Base-by-base conservation (phyloP, 192 early-diverging fungal species). In the Podochytrium sp. region DNA sequence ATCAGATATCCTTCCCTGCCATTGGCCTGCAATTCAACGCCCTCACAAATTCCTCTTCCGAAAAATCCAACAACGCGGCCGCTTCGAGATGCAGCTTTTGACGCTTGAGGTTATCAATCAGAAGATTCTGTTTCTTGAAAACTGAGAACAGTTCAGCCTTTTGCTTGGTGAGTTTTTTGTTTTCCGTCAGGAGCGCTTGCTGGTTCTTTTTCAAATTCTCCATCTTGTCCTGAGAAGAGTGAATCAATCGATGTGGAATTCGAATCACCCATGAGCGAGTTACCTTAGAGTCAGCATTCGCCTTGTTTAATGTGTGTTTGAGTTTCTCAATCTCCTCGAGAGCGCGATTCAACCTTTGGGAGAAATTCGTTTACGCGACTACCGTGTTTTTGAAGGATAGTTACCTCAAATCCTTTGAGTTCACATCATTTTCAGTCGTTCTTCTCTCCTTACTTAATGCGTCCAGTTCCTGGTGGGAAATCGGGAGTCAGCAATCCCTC, bases 51-150 rank as follows among this genome's bases (percentile, higher is more conserved):
- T 68, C 59, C 10, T 60, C 60, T 35, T 65, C 70, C 12, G 39
- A 55, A 51, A 74, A 50, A 38, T 65, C 72, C 14, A 47, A 47
- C 27, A 62, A 35, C 35, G 57, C 53, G 14, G 69, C 69, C 23
- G 62, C 43, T 43, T 76, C 65, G 34, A 56, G 34, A 55, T 65
- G 1, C 30, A 85, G 84, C 77, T 88, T 88, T 66, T 87, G 87
- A 49, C 80, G 73, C 52, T 86, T 85, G 2, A 88, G 41, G 18
- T 88, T 80, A 37, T 86, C 82, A 39, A 86, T 76, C 65, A 88
- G 59, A 55, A 79, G 61, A 38, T 67, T 66, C 60, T 88, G 87
- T 52, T 88, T 88, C 65, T 83, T 85, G 70, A 88, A 86, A 18
- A 78, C 83, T 16, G 51, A 27, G 2, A 88, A 51, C 5, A 88